A percentile compares a stretch with the other conserved stretches of the same genome.
These are phyloP conservation scores for Skeletonema marinoi DNA, from an alignment of 108 stramenopile species.

Conservation along the genomic window DNA sequence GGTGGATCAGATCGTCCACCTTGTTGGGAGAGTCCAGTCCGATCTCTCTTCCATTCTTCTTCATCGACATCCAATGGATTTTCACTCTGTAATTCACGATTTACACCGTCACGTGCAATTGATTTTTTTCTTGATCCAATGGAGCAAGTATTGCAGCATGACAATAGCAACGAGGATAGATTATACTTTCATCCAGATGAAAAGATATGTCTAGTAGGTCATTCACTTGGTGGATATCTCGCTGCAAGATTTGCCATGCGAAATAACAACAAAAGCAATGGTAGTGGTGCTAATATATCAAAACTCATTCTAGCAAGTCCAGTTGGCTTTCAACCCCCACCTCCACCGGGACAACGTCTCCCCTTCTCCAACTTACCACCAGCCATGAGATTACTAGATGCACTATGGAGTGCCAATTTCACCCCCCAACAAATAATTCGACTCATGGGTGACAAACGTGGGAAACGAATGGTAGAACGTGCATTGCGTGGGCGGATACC, in stretches of 20 bases:
- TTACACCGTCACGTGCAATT: constrained; percentile 24
- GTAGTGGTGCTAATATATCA: background rate
- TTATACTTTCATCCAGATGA: constrained; percentile 16
- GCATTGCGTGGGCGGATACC: constrained; percentile 50
- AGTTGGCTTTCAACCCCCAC: constrained; percentile 45
- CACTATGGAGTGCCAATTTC: constrained; percentile 54
- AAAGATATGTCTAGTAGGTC: constrained; percentile 50
- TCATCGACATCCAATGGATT: background rate
- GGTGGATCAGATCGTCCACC: constrained; percentile 42
- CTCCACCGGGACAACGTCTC: constrained; percentile 26
- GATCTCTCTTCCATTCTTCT: constrained; percentile 14
- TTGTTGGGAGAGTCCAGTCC: constrained; percentile 50
- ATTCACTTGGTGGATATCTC: constrained; percentile 55
- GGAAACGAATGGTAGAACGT: constrained; percentile 27
- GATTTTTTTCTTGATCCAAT: constrained; percentile 57
- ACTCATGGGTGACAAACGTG: constrained; percentile 44
- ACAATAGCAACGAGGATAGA: background rate
- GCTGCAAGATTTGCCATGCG: constrained; percentile 48
- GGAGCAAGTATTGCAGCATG: constrained; percentile 23
- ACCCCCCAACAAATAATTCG: constrained; percentile 53
- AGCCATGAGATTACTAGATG: constrained; percentile 48
- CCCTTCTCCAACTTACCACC: constrained; percentile 22
- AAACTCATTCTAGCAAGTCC: constrained; percentile 53
- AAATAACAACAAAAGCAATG: background rate
- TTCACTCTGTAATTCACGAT: background rate